Base-by-base conservation (phyloP, 805 yeast species). In the Candida insectorum region DNA sequence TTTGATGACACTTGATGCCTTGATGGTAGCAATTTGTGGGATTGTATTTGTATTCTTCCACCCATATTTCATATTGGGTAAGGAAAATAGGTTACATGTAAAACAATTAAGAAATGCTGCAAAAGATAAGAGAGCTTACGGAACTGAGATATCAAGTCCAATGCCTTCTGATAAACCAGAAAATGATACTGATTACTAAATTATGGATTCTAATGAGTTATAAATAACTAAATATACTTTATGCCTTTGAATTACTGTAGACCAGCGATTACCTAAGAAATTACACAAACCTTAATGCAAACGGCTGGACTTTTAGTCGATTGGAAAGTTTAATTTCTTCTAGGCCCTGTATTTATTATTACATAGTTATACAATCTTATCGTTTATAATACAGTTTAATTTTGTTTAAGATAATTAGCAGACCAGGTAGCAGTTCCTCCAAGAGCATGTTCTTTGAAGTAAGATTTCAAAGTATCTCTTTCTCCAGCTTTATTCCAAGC, bases 1-100 rank as follows among this genome's bases (percentile, higher is more conserved):
- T 38, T 33, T 63, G 22, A 56, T 60, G 62, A 48, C 51, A 3
- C 54, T 63, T 36, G 69, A 63, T 39, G 68, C 68, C 0, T 32
- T 51, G 9, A 54, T 63, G 65, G 45, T 61, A 31, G 56, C 61
- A 6, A 38, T 56, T 16, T 51, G 56, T 16, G 63, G 62, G 5
- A 26, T 60, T 10, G 39, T 58, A 5, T 57, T 60, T 33, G 36
- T 56, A 11, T 55, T 56, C 4, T 62, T 62, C 56, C 69, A 62
- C 43, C 69, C 68, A 5, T 51, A 49, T 10, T 47, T 47, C 29
- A 59, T 52, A 1, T 45, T 61, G 26, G 69, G 69, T 8, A 12
- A 73, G 34, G 87, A 11, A 15, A 40, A 33, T 29, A 16, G 19
- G 5, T 36, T 48, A 16, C 36, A 33, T 23, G 33, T 49, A 15